Percentiles rank a stretch among this genome's conserved stretches.
Conservation (phyloP, 495 filamentous ascomycete genomes). For the Penicillium coprophilum region DNA sequence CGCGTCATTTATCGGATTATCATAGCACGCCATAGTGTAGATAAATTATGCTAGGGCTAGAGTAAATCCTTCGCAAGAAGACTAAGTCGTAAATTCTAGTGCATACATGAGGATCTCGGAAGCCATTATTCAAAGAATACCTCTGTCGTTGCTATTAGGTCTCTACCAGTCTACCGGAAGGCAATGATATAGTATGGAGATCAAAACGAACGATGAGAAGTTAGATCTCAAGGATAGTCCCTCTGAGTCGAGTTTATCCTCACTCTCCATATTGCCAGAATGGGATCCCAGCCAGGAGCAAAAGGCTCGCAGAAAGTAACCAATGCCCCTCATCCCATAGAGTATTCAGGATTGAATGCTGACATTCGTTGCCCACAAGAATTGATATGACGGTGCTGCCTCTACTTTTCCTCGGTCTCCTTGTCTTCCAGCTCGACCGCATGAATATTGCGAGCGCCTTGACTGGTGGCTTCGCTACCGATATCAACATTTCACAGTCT, state of each 20-base stretch:
- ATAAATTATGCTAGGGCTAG: no score
- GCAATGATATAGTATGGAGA: neutral
- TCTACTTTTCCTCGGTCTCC: slow-evolving; percentile 49
- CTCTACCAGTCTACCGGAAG: neutral
- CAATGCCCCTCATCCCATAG: neutral
- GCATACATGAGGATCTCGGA: no score
- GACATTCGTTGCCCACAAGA: neutral
- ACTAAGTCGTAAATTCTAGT: no score
- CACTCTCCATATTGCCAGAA: neutral
- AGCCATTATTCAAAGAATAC: no score
- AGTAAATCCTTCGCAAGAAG: no score
- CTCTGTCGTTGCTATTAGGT: no score
- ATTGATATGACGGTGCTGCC: slow-evolving; percentile 36
- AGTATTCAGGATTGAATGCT: neutral
- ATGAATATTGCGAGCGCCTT: slow-evolving; percentile 46
- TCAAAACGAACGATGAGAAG: neutral
- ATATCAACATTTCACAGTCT: slow-evolving; percentile 47
- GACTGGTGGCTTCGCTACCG: slow-evolving; percentile 45
- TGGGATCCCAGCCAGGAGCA: neutral
- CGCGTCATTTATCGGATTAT: no score
- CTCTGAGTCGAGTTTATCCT: neutral
- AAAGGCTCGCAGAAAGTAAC: neutral
- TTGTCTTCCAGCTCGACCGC: slow-evolving; percentile 50
- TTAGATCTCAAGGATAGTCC: neutral
- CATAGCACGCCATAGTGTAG: no score